These are phyloP conservation scores for Cryphonectria radicalis DNA, from an alignment of 2,329 filamentous ascomycete genomes.

Conservation along the genomic window DNA sequence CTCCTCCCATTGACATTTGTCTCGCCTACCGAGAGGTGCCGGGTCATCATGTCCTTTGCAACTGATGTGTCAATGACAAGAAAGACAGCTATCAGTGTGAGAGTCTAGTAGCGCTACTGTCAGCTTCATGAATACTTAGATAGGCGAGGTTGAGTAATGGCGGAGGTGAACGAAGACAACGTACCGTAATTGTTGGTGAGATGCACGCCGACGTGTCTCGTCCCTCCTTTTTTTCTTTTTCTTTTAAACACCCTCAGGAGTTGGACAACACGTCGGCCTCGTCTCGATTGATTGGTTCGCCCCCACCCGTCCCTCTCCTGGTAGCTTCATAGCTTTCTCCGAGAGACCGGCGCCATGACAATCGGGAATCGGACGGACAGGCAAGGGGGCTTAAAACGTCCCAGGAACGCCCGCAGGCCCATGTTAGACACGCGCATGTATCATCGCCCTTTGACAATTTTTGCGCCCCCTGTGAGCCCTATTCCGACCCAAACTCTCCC, in stretches of 20 bases:
- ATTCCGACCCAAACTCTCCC: neutral
- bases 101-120: neutral
- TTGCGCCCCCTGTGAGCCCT: neutral
- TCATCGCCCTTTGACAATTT: neutral
- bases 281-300: neutral
- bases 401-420: neutral
- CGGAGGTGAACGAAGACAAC: neutral
- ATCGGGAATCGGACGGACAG: neutral
- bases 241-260: slow-evolving; percentile 8
- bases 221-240: neutral
- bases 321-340: neutral
- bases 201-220: slow-evolving; percentile 27
- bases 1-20: neutral
- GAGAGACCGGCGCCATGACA: neutral
- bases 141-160: neutral
- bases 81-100: neutral
- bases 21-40: neutral
- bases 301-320: neutral
- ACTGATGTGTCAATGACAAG: neutral
- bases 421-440: neutral
- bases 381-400: neutral
- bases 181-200: slow-evolving; percentile 11
- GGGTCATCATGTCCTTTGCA: neutral
- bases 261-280: slow-evolving; percentile 27
- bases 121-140: neutral